Evolutionary conservation across 768 basidiomycete species (phyloP).

Genomic region (Heimioporus sp.): DNA sequence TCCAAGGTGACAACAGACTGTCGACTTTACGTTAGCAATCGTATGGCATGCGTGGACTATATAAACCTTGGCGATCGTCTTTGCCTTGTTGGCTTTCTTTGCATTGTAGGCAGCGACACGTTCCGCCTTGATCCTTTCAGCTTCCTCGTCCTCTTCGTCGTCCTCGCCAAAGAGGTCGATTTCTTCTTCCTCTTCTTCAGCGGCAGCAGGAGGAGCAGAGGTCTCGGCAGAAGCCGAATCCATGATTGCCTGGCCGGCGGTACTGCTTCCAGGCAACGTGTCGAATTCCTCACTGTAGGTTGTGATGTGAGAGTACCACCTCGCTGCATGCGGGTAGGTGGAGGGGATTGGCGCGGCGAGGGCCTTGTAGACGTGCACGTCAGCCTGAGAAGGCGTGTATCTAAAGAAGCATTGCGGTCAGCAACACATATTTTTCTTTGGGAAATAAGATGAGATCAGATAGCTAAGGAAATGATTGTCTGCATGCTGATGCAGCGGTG

Average conservation of each 20-base stretch:
- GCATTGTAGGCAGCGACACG: conserved; percentile 91
- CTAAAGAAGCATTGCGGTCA: conserved; percentile 39
- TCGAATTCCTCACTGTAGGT: conserved; percentile 79
- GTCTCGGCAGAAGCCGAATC: conserved; percentile 43
- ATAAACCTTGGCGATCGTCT: conserved; percentile 81
- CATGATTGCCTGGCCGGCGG: conserved; percentile 71
- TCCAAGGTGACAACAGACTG: conserved; percentile 98
- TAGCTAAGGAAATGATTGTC: conserved; percentile 67
- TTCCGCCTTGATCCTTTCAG: conserved; percentile 85
- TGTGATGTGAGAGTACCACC: conserved; percentile 95
- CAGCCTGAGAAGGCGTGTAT: conserved; percentile 90
- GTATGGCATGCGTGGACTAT: neutral
- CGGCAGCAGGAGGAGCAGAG: conserved; percentile 43
- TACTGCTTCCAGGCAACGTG: conserved; percentile 82
- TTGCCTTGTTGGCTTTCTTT: conserved; percentile 90
- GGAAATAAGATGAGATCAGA: conserved; percentile 51
- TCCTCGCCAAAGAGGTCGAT: conserved; percentile 90
- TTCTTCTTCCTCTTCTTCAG: conserved; percentile 56
- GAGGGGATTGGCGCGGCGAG: conserved; percentile 65
- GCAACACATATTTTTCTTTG: neutral
- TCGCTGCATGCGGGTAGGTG: conserved; percentile 66
- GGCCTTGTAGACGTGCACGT: conserved; percentile 88
- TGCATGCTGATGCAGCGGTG: conserved; percentile 78
- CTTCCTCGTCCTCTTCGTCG: conserved; percentile 81
- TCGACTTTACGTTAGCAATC: conserved; percentile 10